phyloP scores from a whole-genome alignment of 164 flowering plant genomes.

The Vitis rupestris region DNA sequence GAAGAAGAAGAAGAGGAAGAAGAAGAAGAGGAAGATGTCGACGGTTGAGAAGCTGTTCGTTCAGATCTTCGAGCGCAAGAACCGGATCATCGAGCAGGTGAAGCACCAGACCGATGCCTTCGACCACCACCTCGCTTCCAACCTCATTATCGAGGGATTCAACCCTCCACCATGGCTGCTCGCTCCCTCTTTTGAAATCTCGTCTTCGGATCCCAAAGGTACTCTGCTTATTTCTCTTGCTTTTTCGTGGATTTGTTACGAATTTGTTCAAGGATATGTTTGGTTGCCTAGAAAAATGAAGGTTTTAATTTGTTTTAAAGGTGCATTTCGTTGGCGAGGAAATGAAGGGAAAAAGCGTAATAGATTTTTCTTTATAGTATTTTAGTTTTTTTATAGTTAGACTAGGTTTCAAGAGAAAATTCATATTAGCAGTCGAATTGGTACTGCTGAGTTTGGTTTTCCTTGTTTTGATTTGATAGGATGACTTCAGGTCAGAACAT shows the following conservation, averaged over 20 bases:
- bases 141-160: conserved; percentile 58
- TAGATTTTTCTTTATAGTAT: background rate
- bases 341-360: too few relatives aligned
- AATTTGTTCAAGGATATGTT: background rate
- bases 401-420: too few relatives aligned
- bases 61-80: conserved; percentile 74
- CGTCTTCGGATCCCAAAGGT: conserved; percentile 38
- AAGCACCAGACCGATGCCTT: conserved; percentile 51
- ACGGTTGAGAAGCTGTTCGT: conserved; percentile 66
- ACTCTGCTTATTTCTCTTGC: background rate
- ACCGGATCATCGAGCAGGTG: conserved; percentile 52
- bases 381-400: too few relatives aligned
- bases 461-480: too few relatives aligned
- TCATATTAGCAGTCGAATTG: too few relatives aligned
- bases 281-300: background rate
- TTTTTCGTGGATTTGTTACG: background rate
- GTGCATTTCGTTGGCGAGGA: background rate
- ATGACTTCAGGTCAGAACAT: too few relatives aligned
- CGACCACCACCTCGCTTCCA: conserved; percentile 66
- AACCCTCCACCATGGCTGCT: conserved; percentile 79
- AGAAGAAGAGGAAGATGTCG: conserved; percentile 34
- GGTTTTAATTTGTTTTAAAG: background rate
- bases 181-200: conserved; percentile 20
- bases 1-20: too few relatives aligned
- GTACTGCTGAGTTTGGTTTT: too few relatives aligned